Evolutionary conservation across 306 rosid species (phyloP), one percentile per base, ranked within the genome.

Genomic region (Malus fusca): DNA sequence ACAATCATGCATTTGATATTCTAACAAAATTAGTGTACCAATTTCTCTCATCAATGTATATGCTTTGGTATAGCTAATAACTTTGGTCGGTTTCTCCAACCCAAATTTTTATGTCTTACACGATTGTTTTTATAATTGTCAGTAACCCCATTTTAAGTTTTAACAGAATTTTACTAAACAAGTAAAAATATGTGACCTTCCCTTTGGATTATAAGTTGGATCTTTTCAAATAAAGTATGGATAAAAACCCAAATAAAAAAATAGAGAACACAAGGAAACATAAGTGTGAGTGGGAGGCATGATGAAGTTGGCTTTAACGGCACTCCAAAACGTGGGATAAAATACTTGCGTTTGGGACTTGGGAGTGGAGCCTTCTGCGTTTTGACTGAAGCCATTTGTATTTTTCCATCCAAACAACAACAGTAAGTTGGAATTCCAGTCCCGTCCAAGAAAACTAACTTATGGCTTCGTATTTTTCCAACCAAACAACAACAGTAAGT

Each of bases 321-420:
- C 83, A 78, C 67, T 69, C 79, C 69, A 48, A 80, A 87, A 78
- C 71, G 81, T 79, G 75, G 70, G 73, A 6, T 59, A 17, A 73
- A 78, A 68, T 71, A 42, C 59, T 67, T 26, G 43, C 25, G 67
- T 70, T 76, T 37, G 56, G 75, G 66, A 75, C 25, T 73, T 43
- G 58, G 82, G 35, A 40, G 51, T 44, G 33, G 69, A 43, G 74
- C 72, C 55, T 68, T 74, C 30, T 69, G 31, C 11, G 58, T 23
- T 73, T 76, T 82, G 83, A 79, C 76, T 8, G 11, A 26, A 30
- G n/a, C 70, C 2, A 43, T 80, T 74, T 69, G 75, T 76, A 72
- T 59, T 28, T 22, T 60, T 19, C 19, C 25, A 71, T 66, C 53
- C 17, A 73, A 51, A 19, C 8, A 7, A 11, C 25, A 53, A 73